A percentile compares a stretch with the other conserved stretches of the same genome.
Conservation (phyloP, 345 rosid species). For the Eucalyptus virginea region DNA sequence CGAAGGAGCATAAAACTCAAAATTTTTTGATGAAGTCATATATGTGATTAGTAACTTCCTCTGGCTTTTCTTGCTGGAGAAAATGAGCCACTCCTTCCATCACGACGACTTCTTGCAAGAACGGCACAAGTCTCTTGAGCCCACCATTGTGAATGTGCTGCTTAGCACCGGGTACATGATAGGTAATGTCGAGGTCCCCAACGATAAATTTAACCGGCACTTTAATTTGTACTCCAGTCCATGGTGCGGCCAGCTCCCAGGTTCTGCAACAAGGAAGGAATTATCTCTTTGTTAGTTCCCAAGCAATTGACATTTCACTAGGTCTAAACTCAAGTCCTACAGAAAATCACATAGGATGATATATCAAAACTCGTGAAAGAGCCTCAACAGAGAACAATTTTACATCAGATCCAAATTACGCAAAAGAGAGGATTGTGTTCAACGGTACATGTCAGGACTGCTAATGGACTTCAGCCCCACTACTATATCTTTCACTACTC, state of each 20-base stretch:
- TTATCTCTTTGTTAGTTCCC: background rate
- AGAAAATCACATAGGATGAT: background rate
- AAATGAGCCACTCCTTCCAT: conserved; percentile 82
- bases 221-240: conserved; percentile 45
- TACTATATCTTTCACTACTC: background rate
- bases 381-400: background rate
- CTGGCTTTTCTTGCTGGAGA: conserved; percentile 59
- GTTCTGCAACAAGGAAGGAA: conserved; percentile 23
- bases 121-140: conserved; percentile 53
- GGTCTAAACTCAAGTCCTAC: background rate
- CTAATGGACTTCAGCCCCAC: background rate
- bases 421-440: background rate
- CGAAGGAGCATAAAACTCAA: background rate
- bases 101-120: conserved; percentile 59
- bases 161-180: conserved; percentile 46
- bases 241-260: conserved; percentile 75
- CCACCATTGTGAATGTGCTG: conserved; percentile 44
- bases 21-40: conserved; percentile 58
- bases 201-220: conserved; percentile 81
- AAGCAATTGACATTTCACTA: background rate
- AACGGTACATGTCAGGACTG: background rate
- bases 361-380: background rate
- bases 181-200: conserved; percentile 60
- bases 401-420: background rate
- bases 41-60: conserved; percentile 52